A percentile compares a stretch with the other conserved stretches of the same genome.
phyloP scores from a whole-genome alignment of 2,329 filamentous ascomycete species.

The Fusarium sp. region DNA sequence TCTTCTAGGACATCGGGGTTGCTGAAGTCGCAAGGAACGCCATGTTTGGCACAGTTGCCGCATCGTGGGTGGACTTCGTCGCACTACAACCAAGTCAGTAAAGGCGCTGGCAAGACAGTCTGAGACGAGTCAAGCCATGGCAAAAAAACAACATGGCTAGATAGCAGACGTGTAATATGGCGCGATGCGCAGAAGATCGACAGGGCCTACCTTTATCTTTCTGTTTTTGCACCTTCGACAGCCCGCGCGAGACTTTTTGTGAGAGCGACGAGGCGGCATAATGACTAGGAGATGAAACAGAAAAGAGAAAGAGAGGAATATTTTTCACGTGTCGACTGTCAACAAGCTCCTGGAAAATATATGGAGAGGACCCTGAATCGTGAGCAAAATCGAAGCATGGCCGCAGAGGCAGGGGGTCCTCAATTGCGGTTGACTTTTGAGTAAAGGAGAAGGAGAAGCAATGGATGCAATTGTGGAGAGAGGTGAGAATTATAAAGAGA shows the following conservation, averaged over 20 bases:
- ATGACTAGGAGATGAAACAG: slow-evolving; percentile 23
- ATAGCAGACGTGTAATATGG: slow-evolving; percentile 3
- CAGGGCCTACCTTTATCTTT: slow-evolving; percentile 72
- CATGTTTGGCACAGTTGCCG: slow-evolving; percentile 75
- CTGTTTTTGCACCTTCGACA: slow-evolving; percentile 74
- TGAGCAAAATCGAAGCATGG: slow-evolving; percentile 49
- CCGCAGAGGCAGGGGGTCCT: slow-evolving; percentile 47
- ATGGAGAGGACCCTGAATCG: slow-evolving; percentile 45
- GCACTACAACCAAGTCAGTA: slow-evolving; percentile 59
- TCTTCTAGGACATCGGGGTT: slow-evolving; percentile 62
- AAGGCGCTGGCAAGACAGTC: slow-evolving; percentile 6
- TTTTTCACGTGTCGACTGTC: slow-evolving; percentile 40
- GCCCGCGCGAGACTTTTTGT: slow-evolving; percentile 77
- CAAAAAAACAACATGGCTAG: background rate
- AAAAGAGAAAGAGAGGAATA: slow-evolving; percentile 1
- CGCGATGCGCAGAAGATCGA: slow-evolving; percentile 23
- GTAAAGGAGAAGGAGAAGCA: slow-evolving; percentile 29
- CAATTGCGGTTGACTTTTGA: slow-evolving; percentile 18
- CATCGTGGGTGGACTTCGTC: slow-evolving; percentile 75
- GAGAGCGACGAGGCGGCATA: slow-evolving; percentile 75
- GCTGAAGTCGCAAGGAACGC: slow-evolving; percentile 74
- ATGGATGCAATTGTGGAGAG: slow-evolving; percentile 33
- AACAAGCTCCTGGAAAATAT: slow-evolving; percentile 40
- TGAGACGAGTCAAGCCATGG: slow-evolving; percentile 3
- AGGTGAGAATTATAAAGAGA: slow-evolving; percentile 29